These are phyloP conservation scores for Kazachstania bromeliacearum DNA, from an alignment of 805 yeast species.

Conservation along the genomic window DNA sequence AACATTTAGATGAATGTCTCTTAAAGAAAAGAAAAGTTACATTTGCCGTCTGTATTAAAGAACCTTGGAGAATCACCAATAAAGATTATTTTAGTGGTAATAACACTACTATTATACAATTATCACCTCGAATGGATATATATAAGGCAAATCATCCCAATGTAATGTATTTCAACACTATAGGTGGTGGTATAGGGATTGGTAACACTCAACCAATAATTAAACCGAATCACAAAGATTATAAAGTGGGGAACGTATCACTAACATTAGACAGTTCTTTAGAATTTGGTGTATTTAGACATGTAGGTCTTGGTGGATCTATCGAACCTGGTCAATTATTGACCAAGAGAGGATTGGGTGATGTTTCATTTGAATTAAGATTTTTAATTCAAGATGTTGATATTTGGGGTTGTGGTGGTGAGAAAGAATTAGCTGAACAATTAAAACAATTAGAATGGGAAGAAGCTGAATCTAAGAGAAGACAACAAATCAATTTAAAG, in stretches of 20 bases:
- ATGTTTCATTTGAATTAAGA: conserved; percentile 49
- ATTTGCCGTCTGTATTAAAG: conserved; percentile 54
- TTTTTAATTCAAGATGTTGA: conserved; percentile 68
- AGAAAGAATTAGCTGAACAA: conserved; percentile 69
- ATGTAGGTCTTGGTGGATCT: conserved; percentile 48
- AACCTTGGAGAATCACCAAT: conserved; percentile 73
- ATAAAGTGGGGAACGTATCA: conserved; percentile 67
- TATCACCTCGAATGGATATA: conserved; percentile 56
- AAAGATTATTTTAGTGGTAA: conserved; percentile 63
- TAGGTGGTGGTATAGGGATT: conserved; percentile 76
- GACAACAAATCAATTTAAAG: conserved; percentile 59
- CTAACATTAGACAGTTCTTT: conserved; percentile 67
- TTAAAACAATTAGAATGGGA: conserved; percentile 85
- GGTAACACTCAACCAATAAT: conserved; percentile 61
- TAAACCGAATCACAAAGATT: conserved; percentile 37
- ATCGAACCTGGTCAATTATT: conserved; percentile 30
- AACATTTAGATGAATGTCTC: conserved; percentile 11
- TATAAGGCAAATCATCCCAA: conserved; percentile 35
- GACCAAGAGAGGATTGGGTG: conserved; percentile 13
- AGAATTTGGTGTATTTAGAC: conserved; percentile 75
- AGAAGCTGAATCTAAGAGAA: conserved; percentile 68
- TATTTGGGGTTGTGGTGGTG: conserved; percentile 88
- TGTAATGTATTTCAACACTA: conserved; percentile 56
- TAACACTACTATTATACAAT: conserved; percentile 48
- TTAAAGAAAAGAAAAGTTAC: conserved; percentile 33